Evolutionary conservation across 495 filamentous ascomycete species (phyloP).

Genomic region (Talaromyces stipitatus): DNA sequence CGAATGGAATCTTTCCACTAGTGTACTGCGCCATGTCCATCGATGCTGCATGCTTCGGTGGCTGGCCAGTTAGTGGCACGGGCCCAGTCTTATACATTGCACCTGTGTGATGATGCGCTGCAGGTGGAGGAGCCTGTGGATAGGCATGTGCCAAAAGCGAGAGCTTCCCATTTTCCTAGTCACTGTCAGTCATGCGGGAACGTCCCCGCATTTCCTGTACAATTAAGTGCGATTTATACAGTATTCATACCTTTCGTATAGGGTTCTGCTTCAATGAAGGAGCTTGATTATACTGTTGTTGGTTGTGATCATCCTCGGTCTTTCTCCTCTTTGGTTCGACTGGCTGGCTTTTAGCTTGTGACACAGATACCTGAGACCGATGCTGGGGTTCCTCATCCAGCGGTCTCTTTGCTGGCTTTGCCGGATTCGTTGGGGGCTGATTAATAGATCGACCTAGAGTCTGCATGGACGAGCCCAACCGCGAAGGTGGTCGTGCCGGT

Average conservation of each 20-base stretch:
- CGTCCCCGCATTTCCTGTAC: constrained; percentile 7
- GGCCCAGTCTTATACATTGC: constrained; percentile 28
- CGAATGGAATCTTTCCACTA: constrained; percentile 85
- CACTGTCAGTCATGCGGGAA: constrained; percentile 14
- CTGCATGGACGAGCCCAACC: constrained; percentile 42
- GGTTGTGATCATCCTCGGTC: constrained; percentile 51
- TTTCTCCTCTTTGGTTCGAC: constrained; percentile 49
- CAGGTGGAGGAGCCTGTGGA: constrained; percentile 43
- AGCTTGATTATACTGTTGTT: constrained; percentile 29
- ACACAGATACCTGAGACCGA: constrained; percentile 33
- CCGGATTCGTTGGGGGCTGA: constrained; percentile 49
- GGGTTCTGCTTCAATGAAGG: constrained; percentile 53
- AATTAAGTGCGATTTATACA: background rate
- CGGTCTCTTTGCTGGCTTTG: constrained; percentile 57
- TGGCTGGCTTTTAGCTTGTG: constrained; percentile 35
- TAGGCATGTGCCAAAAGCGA: constrained; percentile 59
- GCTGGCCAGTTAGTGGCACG: constrained; percentile 20
- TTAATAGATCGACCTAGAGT: constrained; percentile 40
- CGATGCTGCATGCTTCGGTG: constrained; percentile 55
- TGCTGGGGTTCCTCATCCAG: constrained; percentile 45
- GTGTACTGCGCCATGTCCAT: constrained; percentile 75
- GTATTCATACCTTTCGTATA: constrained; percentile 61
- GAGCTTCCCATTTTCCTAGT: constrained; percentile 52
- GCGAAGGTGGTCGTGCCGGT: constrained; percentile 42
- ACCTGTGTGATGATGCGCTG: constrained; percentile 33